Evolutionary conservation across 495 filamentous ascomycete species (phyloP), one percentile per base, ranked within the genome.

Genomic region (Cladorrhinum samala): DNA sequence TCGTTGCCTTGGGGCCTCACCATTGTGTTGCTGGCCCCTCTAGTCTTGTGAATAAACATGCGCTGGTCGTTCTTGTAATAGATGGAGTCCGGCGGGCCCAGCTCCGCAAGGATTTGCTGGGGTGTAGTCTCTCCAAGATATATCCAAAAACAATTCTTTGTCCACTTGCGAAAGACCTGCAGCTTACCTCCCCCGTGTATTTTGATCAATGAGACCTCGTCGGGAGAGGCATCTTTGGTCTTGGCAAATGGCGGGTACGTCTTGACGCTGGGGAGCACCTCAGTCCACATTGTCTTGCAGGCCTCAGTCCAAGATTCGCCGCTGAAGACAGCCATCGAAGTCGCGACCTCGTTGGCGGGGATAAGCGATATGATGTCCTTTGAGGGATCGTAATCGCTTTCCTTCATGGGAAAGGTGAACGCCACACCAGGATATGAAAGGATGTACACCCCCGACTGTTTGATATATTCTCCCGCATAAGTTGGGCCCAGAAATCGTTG

Each of bases 11-110:
- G 70, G 54, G 67, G 64, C 66, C 77, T 60, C 46, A 71, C 59
- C 61, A 72, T 59, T 50, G 68, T 68, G 45, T 71, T 68, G 43
- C 75, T 77, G 23, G 73, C 70, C 11, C 72, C 67, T 8, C 75
- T 75, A 44, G 74, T 72, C 58, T 82, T 83, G 67, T 96, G 92
- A 40, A 96, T 93, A n/a, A 88, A 88, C 66, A 96, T 84, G 33
- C 88, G 79, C 59, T 89, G 84, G 65, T 96, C 92, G 65, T 89
- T 88, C 76, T 95, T 97, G 56, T 88, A 79, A 68, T 96, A 95
- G 33, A 94, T 94, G 17, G 91, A 88, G 70, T 95, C 90, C n/a
- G 93, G 93, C 2, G 93, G 88, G 0, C 93, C 93, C 23, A 98
- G 81, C 54, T 95, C 91, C 37, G 85, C 81, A 19, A 96, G 80